Evolutionary conservation across 2,329 filamentous ascomycete species (phyloP).

Genomic region (Diaporthe eres): DNA sequence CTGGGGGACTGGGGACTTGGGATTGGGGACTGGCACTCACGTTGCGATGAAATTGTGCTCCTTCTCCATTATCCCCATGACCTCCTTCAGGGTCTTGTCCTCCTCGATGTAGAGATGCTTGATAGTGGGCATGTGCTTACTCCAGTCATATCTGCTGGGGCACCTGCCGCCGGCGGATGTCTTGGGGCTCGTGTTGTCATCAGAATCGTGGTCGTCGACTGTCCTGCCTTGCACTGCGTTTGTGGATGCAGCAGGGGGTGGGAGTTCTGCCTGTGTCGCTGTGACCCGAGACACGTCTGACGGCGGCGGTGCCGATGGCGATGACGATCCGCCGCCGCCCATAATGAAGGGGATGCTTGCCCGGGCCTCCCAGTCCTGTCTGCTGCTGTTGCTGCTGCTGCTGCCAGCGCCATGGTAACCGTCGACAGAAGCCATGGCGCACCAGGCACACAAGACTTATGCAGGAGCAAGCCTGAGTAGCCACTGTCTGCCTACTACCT

Average conservation of each 20-base stretch:
- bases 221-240: neutral
- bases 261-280: neutral
- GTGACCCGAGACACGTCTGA: constrained; percentile 21
- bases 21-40: constrained; percentile 34
- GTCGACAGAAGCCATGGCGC: constrained; percentile 25
- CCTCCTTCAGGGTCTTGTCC: constrained; percentile 43
- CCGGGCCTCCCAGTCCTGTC: constrained; percentile 10
- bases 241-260: constrained; percentile 9
- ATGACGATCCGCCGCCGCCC: neutral
- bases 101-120: constrained; percentile 44
- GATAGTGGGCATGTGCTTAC: constrained; percentile 41
- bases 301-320: neutral
- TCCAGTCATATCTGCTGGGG: constrained; percentile 43
- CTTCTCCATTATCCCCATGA: constrained; percentile 43
- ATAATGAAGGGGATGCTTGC: constrained; percentile 18
- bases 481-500: neutral
- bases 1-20: neutral
- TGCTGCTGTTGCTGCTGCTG: neutral
- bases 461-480: neutral
- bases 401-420: neutral
- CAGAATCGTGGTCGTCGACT: neutral
- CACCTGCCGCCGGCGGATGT: constrained; percentile 36
- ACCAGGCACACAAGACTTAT: neutral
- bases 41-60: constrained; percentile 44
- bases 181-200: neutral